Base-by-base conservation (phyloP, 1,139 yeast genomes). In the Taphrina deformans region DNA sequence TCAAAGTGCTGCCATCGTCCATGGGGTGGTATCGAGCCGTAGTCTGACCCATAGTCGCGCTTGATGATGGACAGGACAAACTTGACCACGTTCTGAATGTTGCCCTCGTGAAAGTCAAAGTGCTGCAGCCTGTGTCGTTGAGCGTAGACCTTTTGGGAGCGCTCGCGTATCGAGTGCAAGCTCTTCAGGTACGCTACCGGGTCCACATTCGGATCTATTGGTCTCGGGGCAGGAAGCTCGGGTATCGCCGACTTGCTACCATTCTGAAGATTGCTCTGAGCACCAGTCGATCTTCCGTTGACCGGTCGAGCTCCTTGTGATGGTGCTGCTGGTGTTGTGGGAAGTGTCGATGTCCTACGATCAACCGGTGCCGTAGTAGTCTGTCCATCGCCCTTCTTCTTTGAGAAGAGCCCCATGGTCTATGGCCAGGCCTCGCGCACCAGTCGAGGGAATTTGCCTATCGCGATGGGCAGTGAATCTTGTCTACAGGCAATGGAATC, bases 1-100 rank as follows among this genome's bases (percentile, higher is more conserved):
- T 83, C 82, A 70, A 84, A 79, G 72, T 84, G 87, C 71, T 83
- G 86, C 83, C 84, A 83, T 66, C 88, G 77, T 2, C 87, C 87
- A 72, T 84, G 87, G 12, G 85, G 83, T 2, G 88, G 87, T 62
- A 84, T 84, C 1, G 72, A 65, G 12, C 70, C 69, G 62, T 75
- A 78, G 64, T 78, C 73, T 2, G 73, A 70, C 1, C 75, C 76
- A 66, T 78, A 81, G 67, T 80, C 83, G 45, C 81, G 75, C 29
- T 73, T 72, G 56, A 83, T 53, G 26, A 69, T 59, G 7, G 56
- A 45, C 14, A 59, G 50, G 29, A 59, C 63, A 23, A 59, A 59
- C 14, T 50, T 44, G 6, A 59, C 63, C 21, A 59, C 63, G 18
- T 50, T 35, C 38, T 51, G 26, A 12, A 59, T 9, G 21, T 29